Conservation (phyloP, 2,329 filamentous ascomycete genomes). For the Diaporthe amygdali region DNA sequence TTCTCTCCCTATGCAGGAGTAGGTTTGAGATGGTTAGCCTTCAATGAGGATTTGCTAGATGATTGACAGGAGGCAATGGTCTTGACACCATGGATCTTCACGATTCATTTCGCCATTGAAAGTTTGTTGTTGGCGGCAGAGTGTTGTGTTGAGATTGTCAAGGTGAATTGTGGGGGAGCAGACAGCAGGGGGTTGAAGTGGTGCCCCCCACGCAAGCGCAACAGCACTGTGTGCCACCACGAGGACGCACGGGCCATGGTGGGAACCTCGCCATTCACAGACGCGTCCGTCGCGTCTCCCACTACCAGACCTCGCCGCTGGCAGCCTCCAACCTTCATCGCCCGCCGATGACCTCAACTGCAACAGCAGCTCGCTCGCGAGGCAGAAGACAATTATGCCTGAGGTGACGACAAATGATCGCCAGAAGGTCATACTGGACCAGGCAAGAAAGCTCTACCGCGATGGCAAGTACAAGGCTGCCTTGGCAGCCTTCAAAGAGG, state of each 20-base stretch:
- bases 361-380: not conserved
- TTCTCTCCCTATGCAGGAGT: not conserved
- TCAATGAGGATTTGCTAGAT: not conserved
- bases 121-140: not conserved
- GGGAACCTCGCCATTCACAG: not conserved
- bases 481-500: slow-evolving; percentile 14
- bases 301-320: not conserved
- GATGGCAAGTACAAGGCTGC: not conserved
- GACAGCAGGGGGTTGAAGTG: not conserved
- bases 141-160: not conserved
- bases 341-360: too few relatives aligned
- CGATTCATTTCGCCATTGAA: not conserved
- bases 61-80: not conserved
- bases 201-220: not conserved
- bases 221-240: not conserved
- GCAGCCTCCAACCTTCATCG: not conserved
- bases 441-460: slow-evolving; percentile 10
- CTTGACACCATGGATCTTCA: not conserved
- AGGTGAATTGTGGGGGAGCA: slow-evolving; percentile 9
- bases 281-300: slow-evolving; percentile 10
- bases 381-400: not conserved
- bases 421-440: not conserved
- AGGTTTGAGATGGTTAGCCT: not conserved
- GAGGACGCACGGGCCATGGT: not conserved
- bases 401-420: not conserved